Base-by-base conservation (phyloP, 345 rosid species). In the Arabis hirsuta region DNA sequence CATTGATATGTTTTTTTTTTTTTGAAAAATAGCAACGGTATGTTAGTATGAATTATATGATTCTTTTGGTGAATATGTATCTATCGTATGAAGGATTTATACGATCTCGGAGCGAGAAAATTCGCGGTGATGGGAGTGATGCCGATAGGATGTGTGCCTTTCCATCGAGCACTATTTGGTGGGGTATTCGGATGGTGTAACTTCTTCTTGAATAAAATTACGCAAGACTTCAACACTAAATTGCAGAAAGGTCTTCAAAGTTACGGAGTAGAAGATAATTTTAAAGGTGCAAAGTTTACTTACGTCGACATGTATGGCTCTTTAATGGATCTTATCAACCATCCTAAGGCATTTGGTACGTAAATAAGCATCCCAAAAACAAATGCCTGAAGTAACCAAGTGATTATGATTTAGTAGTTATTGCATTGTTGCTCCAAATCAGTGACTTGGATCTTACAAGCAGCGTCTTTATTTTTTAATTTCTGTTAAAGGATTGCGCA, bases 131-230 rank as follows among this genome's bases (percentile, higher is more conserved):
- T 73, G 52, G 73, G 78, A 61, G 73, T 64, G 32, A 46, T 73
- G 46, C 81, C 81, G 0, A 7, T 78, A n/a, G 81, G 81, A 41
- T 78, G 81, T 62, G 8, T 68, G 34, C 81, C 81, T 9, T 0
- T 55, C 0, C 72, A 48, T 61, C 67, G 74, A 51, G 5, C 41
- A 5, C 0, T n/a, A 12, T 54, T 59, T 6, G 65, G 77, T 50
- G 81, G 77, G 2, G 58, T 38, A 36, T 59, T 60, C 32, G 52
- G 50, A 51, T 56, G 62, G 76, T 77, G 80, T 58, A 77, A 64
- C 50, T n/a, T 16, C n/a, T 2, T 39, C 9, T 7, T 77, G 43
- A 72, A 77, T 38, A 57, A 24, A 50, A 2, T 65, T 13, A 0
- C 63, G 4, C 6, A 71, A 58, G 55, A 65, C 34, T 77, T 77